Conservation (phyloP, 441 rosid genomes). For the Lepidium campestre region DNA sequence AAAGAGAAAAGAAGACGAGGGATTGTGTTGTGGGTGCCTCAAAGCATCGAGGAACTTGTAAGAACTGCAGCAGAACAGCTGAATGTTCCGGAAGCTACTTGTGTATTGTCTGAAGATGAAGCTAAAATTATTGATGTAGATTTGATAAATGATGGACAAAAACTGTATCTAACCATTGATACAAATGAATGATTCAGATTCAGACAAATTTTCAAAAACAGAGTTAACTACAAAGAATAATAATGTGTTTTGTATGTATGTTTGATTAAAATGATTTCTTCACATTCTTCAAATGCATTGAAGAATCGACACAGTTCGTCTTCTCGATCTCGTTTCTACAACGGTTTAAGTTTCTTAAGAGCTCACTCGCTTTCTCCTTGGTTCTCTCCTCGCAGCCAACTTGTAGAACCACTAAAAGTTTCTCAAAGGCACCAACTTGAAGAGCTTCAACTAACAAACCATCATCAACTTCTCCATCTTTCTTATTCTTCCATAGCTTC, state of each 20-base stretch:
- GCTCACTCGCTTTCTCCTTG: constrained; percentile 62
- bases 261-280: constrained; percentile 29
- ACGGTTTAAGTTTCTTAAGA: constrained; percentile 57
- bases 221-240: constrained; percentile 23
- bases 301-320: constrained; percentile 45
- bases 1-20: constrained; percentile 45
- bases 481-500: constrained; percentile 50
- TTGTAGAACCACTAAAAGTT: constrained; percentile 63
- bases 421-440: constrained; percentile 79
- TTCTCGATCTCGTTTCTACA: constrained; percentile 44
- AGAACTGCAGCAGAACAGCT: constrained; percentile 38
- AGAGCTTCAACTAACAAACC: constrained; percentile 52
- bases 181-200: not conserved
- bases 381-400: constrained; percentile 67
- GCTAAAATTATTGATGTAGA: constrained; percentile 49
- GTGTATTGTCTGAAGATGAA: constrained; percentile 49
- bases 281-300: constrained; percentile 60
- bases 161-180: constrained; percentile 41
- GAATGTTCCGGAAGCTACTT: constrained; percentile 27
- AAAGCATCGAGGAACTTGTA: constrained; percentile 55
- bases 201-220: not conserved
- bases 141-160: constrained; percentile 55
- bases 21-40: constrained; percentile 62
- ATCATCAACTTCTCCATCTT: constrained; percentile 22
- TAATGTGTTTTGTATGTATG: not conserved